These are phyloP conservation scores for Candida khao-thaluensis DNA, from an alignment of 805 yeast genomes.

Conservation along the genomic window DNA sequence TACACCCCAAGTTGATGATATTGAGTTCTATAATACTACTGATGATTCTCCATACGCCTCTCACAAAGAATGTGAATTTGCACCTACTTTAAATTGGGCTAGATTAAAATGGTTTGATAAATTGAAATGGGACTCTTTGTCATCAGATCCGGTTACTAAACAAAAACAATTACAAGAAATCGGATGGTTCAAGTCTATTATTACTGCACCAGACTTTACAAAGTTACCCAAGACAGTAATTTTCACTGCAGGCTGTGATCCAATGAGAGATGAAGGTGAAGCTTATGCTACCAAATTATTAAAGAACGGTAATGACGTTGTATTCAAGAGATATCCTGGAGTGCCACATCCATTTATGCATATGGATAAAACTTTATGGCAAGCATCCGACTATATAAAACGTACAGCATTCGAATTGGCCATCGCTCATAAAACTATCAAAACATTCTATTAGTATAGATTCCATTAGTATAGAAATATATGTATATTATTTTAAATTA, in stretches of 20 bases:
- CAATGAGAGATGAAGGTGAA: conserved; percentile 32
- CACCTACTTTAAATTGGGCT: conserved; percentile 32
- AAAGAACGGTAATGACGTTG: conserved; percentile 24
- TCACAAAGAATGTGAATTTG: conserved; percentile 26
- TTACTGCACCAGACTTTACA: conserved; percentile 25
- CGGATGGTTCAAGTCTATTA: conserved; percentile 29
- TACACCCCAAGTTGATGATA: conserved; percentile 31
- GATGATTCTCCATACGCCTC: conserved; percentile 26
- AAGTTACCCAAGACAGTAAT: conserved; percentile 26
- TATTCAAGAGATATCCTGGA: conserved; percentile 27
- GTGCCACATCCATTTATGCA: conserved; percentile 35
- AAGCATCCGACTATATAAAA: conserved; percentile 26
- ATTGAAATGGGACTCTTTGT: conserved; percentile 26
- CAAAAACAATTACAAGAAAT: conserved; percentile 19
- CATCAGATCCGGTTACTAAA: conserved; percentile 15
- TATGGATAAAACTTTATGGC: conserved; percentile 30
- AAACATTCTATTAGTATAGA: neutral
- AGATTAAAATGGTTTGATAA: conserved; percentile 28
- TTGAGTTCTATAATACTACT: conserved; percentile 20
- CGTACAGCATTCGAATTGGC: conserved; percentile 26
- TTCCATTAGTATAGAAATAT: neutral
- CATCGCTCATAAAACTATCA: conserved; percentile 20
- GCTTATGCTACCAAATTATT: conserved; percentile 26
- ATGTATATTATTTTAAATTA: conserved; percentile 5
- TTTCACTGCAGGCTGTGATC: conserved; percentile 32